Conservation (phyloP, 192 early-diverging fungal species). For the Coemansia sp. region DNA sequence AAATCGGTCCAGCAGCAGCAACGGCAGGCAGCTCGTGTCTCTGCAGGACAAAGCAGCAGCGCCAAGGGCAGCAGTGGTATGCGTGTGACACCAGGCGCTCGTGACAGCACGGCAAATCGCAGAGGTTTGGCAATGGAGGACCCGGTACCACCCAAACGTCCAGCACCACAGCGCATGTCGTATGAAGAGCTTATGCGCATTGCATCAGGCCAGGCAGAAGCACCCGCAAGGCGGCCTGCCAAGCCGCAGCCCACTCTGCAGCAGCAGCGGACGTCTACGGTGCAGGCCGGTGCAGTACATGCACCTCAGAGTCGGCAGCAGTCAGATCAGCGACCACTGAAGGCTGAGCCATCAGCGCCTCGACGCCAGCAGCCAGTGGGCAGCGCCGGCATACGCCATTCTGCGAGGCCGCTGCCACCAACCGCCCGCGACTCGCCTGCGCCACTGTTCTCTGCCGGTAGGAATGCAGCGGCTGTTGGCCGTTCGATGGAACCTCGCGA, state of each 20-base stretch:
- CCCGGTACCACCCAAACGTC: background rate
- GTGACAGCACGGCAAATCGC: background rate
- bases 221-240: background rate
- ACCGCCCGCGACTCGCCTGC: background rate
- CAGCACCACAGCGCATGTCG: conserved; percentile 20
- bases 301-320: conserved; percentile 3
- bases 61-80: background rate
- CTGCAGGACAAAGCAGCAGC: background rate
- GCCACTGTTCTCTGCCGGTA: background rate
- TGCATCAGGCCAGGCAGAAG: conserved; percentile 23
- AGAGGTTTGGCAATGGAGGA: background rate
- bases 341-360: background rate
- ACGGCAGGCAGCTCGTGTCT: background rate
- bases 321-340: background rate
- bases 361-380: conserved; percentile 3
- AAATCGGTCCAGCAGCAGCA: conserved; percentile 6
- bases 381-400: background rate
- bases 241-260: background rate
- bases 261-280: background rate
- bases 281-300: background rate
- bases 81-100: background rate
- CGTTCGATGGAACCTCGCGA: background rate
- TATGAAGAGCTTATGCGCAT: conserved; percentile 50
- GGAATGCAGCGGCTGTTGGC: background rate
- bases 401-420: background rate